Evolutionary conservation across 352 stramenopile species (phyloP).

Genomic region (Globisporangium canariense): DNA sequence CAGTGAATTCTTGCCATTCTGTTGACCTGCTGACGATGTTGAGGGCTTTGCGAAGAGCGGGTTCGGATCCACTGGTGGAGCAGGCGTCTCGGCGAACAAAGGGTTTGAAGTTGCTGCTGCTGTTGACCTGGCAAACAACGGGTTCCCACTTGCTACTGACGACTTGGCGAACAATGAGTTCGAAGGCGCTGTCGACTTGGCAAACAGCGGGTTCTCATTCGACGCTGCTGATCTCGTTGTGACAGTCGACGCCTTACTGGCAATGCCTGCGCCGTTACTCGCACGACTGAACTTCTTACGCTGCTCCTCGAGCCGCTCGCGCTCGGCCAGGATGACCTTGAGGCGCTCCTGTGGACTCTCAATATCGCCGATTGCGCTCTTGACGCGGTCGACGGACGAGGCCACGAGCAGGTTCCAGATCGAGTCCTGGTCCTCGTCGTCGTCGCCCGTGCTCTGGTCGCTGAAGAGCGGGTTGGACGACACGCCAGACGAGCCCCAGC

Average conservation of each 20-base stretch:
- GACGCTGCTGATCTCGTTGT: background rate
- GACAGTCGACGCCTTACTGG: too few species aligned
- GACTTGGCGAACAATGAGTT: too few species aligned
- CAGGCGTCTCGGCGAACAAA: slow-evolving; percentile 1
- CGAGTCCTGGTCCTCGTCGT: slow-evolving; percentile 54
- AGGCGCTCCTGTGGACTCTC: slow-evolving; percentile 47
- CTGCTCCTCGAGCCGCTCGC: slow-evolving; percentile 59
- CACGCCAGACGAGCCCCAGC: slow-evolving; percentile 9
- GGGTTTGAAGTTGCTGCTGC: background rate
- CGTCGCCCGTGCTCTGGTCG: slow-evolving; percentile 37
- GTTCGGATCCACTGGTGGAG: slow-evolving; percentile 9
- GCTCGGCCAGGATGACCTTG: slow-evolving; percentile 57
- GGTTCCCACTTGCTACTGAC: background rate
- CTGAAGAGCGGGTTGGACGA: slow-evolving; percentile 48
- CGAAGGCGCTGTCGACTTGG: background rate
- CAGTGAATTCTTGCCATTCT: slow-evolving; percentile 22
- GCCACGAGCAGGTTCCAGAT: slow-evolving; percentile 71
- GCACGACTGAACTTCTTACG: slow-evolving; percentile 37
- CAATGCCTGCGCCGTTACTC: slow-evolving; percentile 20
- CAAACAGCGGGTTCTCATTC: slow-evolving; percentile 7
- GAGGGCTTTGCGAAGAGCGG: slow-evolving; percentile 21
- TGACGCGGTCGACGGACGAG: slow-evolving; percentile 67
- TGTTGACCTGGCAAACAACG: slow-evolving; percentile 5
- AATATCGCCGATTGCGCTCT: slow-evolving; percentile 42
- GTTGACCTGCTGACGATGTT: background rate